These are phyloP conservation scores for Abrus pulchellus DNA, from an alignment of 306 rosid species.

Conservation along the genomic window DNA sequence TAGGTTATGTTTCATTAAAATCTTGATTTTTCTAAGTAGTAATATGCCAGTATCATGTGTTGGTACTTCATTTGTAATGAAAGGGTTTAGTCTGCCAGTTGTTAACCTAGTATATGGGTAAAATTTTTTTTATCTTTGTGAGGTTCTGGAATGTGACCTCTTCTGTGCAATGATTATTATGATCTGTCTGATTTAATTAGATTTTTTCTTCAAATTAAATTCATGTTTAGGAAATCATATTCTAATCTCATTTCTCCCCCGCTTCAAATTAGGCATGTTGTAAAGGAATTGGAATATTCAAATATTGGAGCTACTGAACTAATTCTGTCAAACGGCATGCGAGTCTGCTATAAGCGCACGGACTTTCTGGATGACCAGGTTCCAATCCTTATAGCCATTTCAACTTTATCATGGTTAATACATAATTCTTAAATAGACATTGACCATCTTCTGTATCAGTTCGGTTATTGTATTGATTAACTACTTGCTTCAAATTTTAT, in stretches of 20 bases:
- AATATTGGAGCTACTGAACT: slow-evolving; percentile 89
- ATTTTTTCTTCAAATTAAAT: slow-evolving; percentile 35
- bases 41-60: neutral
- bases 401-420: slow-evolving; percentile 38
- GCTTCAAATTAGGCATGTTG: slow-evolving; percentile 64
- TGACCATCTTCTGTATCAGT: slow-evolving; percentile 32
- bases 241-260: slow-evolving; percentile 9
- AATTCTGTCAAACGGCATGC: slow-evolving; percentile 90
- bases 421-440: slow-evolving; percentile 26
- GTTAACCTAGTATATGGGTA: slow-evolving; percentile 23
- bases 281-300: slow-evolving; percentile 77
- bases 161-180: slow-evolving; percentile 20
- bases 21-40: slow-evolving; percentile 31
- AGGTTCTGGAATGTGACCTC: slow-evolving; percentile 9
- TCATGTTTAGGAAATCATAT: slow-evolving; percentile 37
- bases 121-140: slow-evolving; percentile 21
- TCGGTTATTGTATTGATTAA: slow-evolving; percentile 27
- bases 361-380: slow-evolving; percentile 99
- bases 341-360: slow-evolving; percentile 86
- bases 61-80: slow-evolving; percentile 26
- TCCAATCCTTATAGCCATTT: slow-evolving; percentile 35
- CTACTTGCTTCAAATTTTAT: slow-evolving; percentile 11
- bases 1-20: slow-evolving; percentile 33
- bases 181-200: slow-evolving; percentile 32
- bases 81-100: slow-evolving; percentile 23